Evolutionary conservation across 1,284 basidiomycete species (phyloP).

Genomic region (Cryptococcus hybrid): DNA sequence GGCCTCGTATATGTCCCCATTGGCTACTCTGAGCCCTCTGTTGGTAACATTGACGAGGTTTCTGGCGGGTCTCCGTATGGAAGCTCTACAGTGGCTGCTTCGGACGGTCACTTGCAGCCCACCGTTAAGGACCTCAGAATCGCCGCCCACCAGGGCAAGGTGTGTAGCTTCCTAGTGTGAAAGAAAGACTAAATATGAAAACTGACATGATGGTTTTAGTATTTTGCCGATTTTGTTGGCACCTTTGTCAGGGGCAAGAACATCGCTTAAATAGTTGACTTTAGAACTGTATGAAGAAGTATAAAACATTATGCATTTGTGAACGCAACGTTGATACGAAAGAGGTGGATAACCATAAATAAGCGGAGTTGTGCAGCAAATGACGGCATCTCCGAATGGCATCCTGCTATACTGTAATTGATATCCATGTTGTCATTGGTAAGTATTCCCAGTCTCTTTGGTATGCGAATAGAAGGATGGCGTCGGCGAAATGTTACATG

Average conservation of each 20-base stretch:
- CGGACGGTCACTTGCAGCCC: conserved; percentile 65
- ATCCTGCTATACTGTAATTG: too few species aligned
- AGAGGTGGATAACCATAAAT: too few species aligned
- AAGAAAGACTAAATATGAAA: too few species aligned
- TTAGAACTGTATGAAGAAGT: too few species aligned
- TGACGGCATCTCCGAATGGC: too few species aligned
- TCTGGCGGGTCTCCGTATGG: conserved; percentile 60
- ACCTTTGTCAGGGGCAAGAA: conserved; percentile 44
- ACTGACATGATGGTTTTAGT: conserved; percentile 17
- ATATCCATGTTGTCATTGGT: too few species aligned
- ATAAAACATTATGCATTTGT: too few species aligned
- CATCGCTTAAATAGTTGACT: neutral
- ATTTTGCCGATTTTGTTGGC: conserved; percentile 43
- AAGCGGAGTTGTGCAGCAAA: too few species aligned
- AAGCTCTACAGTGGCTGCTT: conserved; percentile 65
- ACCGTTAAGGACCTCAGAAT: conserved; percentile 63
- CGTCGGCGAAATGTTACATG: too few species aligned
- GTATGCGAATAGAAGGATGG: too few species aligned
- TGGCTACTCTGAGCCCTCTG: conserved; percentile 37
- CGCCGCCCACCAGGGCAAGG: conserved; percentile 61
- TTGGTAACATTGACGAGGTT: conserved; percentile 60
- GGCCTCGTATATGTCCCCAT: conserved; percentile 63
- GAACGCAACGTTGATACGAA: too few species aligned
- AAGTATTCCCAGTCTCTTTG: too few species aligned
- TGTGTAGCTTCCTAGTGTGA: conserved; percentile 9